Base-by-base conservation (phyloP, 257 asterid species). In the Agastache rugosa region DNA sequence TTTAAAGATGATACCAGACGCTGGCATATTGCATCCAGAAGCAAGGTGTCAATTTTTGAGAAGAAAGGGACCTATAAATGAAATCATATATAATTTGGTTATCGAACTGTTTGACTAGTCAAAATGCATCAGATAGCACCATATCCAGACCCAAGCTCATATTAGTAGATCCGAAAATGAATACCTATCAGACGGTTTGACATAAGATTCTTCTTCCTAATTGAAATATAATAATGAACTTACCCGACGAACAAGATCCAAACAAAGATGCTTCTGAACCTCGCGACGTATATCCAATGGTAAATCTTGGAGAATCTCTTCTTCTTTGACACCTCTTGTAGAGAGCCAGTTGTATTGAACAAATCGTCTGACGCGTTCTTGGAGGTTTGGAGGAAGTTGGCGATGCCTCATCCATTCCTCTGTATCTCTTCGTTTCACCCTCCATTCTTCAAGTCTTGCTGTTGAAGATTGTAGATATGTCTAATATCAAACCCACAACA, bases 341-440 rank as follows among this genome's bases (percentile, higher is more conserved):
- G 98, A 89, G 9, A 89, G 83, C 96, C 97, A 93, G 61, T 88
- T 87, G 80, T 88, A 89, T 37, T 91, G 97, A 53, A 93, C 96
- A 68, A 89, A 87, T 34, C 91, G 78, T 10, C 94, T 87, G 41
- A 90, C 90, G 37, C 90, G 93, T 22, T 87, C 91, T 74, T 89
- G 97, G 79, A 93, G 79, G 9, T 83, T 88, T 3, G 82, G 90
- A 37, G 98, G 97, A 2, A 92, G 78, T 77, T 92, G 98, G 8
- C 98, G 90, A 68, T 90, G 98, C 77, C 89, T 80, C 98, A 92
- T 90, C 98, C 97, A 92, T 75, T 92, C 98, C 77, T 92, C 98
- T 0, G 97, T 90, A 73, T 90, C 97, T 81, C 96, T 81, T 76
- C 93, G 78, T 69, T 78, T 87, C 20, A 87, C 84, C 75, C 97